A percentile compares a stretch with the other conserved stretches of the same genome.
phyloP scores from a whole-genome alignment of 768 basidiomycete genomes.

The Macrolepiota fuliginosa region DNA sequence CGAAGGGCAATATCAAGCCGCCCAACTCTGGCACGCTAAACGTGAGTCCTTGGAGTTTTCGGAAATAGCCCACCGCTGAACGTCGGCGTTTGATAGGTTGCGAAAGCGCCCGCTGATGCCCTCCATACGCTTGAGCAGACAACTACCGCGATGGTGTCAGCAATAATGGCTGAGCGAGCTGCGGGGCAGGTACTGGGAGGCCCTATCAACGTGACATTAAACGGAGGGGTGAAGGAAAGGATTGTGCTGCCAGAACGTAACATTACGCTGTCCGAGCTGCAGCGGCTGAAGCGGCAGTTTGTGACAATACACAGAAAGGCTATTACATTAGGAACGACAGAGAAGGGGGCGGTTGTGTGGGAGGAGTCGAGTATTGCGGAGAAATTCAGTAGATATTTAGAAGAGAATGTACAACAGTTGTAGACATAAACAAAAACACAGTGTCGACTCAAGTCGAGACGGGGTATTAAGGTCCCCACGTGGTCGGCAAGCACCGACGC shows the following conservation, averaged over 20 bases:
- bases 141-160: constrained; percentile 64
- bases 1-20: constrained; percentile 76
- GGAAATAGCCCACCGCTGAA: background rate
- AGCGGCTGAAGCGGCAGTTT: constrained; percentile 89
- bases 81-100: constrained; percentile 42
- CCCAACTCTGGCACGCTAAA: constrained; percentile 82
- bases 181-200: constrained; percentile 53
- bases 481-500: constrained; percentile 6
- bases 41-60: constrained; percentile 36
- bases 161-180: constrained; percentile 64
- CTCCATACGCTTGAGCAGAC: constrained; percentile 83
- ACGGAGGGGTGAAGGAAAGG: constrained; percentile 37
- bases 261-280: constrained; percentile 83
- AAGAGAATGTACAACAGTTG: constrained; percentile 59
- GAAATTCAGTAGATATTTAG: constrained; percentile 71
- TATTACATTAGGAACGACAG: constrained; percentile 77
- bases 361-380: constrained; percentile 63
- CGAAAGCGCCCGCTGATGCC: constrained; percentile 85
- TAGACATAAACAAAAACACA: constrained; percentile 9
- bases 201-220: constrained; percentile 42
- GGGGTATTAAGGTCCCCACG: background rate
- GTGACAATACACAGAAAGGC: constrained; percentile 88
- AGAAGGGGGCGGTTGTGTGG: constrained; percentile 77
- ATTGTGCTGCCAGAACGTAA: constrained; percentile 67
- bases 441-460: constrained; percentile 2